Evolutionary conservation across 2,329 filamentous ascomycete species (phyloP), one percentile per base, ranked within the genome.

Genomic region (Xylaria sp.): DNA sequence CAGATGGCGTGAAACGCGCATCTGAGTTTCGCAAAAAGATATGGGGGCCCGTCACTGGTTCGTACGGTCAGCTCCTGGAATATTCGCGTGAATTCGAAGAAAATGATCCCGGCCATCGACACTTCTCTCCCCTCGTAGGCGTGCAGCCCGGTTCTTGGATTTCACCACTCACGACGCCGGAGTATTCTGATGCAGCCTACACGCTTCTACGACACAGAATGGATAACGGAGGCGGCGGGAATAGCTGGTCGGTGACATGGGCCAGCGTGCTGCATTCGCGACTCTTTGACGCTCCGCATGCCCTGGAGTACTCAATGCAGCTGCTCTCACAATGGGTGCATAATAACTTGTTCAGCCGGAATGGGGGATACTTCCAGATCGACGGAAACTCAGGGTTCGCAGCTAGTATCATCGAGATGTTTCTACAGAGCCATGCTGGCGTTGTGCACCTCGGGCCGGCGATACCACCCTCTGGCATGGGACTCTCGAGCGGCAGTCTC

Each of bases 301-400:
- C 34, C 34, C 34, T 37, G 7, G 10, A 37, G 34, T 37, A 37
- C 34, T 37, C 34, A 9, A 37, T 37, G 5, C 34, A 37, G 10
- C 34, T 37, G 7, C 34, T 37, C 34, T 37, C 34, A 37, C 1
- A 10, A 37, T 37, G 34, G 34, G 34, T 37, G 34, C 34, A 37
- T 8, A 37, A 37, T 37, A 37, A 37, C 34, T 37, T 37, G 10
- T 37, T 37, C 10, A 37, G 34, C 34, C 34, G 34, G 1, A 37
- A 37, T 37, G 34, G 34, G 34, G 34, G 34, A 37, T 37, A 37
- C 34, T 56, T 66, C 15, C 64, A 66, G 51, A 55, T 66, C 15
- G 63, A 66, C 20, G 64, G 57, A 12, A 66, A 66, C 57, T 66
- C 20, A 1, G 57, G 57, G 2, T 66, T 66, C 41, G 57, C 58